Base-by-base conservation (phyloP, 2,329 filamentous ascomycete species). In the Alternaria incomplexa region DNA sequence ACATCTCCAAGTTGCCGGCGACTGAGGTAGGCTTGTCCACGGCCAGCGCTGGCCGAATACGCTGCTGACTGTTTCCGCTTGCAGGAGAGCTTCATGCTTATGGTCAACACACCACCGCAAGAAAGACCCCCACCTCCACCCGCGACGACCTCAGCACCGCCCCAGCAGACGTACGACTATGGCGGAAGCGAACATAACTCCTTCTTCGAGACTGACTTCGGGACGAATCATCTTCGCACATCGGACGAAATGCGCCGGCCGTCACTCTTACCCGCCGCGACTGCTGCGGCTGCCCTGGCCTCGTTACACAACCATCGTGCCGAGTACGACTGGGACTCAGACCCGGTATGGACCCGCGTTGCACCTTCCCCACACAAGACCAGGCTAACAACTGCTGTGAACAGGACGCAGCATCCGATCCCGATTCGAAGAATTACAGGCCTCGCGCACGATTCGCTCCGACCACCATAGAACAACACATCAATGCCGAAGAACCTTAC, bases 1-100 rank as follows among this genome's bases (percentile, higher is more conserved):
- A 98, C 83, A 97, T 99, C 74, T 90, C 96, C 53, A 97, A 98
- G 87, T 91, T 98, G 73, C 95, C 96, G 71, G 96, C 96, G 52
- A 99, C 95, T 73, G 95, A 97, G 82, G 70, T 65, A 59, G 30
- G 62, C 13, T 15, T 25, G 20, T 12, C 4, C 25, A 15, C 9
- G n/a, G 32, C 13, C n/a, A 28, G 32, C 8, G 17, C 30, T 36
- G n/a, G 28, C 32, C 25, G 36, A 22, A 20, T 15, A 28, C 60
- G 9, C 12, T 62, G 56, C 63, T 65, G 50, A 65, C 43, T 12
- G 28, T 48, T n/a, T 20, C 44, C 17, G 40, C 52, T 40, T 15
- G 43, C 23, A 66, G 64, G 95, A 98, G 83, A 97, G 93, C 89
- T 97, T 99, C 82, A 85, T 92, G 77, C 86, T 97, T 80, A 98